Conservation (phyloP, 1,284 basidiomycete species). For the Cutaneotrichosporon cavernicola region DNA sequence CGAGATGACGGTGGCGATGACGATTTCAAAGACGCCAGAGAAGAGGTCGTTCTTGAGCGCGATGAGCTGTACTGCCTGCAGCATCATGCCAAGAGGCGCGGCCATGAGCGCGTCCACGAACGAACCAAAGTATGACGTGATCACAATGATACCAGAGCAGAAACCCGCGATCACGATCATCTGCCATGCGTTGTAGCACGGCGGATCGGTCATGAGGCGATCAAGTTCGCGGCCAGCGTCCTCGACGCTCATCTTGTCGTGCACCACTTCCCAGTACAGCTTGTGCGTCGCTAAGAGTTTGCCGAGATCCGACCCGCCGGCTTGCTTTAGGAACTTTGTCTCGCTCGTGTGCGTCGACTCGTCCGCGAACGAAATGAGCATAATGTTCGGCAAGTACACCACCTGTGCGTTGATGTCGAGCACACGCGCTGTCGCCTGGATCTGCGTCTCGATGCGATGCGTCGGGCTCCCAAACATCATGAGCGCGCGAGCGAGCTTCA, state of each 20-base stretch:
- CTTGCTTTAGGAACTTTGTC: constrained; percentile 79
- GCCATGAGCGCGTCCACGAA: constrained; percentile 75
- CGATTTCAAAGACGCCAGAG: constrained; percentile 67
- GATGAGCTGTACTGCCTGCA: constrained; percentile 72
- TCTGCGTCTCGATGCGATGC: constrained; percentile 81
- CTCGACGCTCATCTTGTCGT: constrained; percentile 78
- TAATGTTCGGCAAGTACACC: constrained; percentile 81
- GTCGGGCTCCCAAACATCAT: constrained; percentile 96
- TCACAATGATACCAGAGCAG: constrained; percentile 74
- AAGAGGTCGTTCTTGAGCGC: constrained; percentile 77
- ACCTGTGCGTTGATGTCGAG: constrained; percentile 79
- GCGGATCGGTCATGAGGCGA: constrained; percentile 65
- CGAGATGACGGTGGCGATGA: constrained; percentile 58
- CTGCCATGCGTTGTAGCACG: constrained; percentile 66
- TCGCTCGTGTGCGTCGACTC: constrained; percentile 76
- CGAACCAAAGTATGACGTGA: constrained; percentile 46
- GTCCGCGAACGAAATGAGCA: constrained; percentile 80
- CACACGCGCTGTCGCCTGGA: constrained; percentile 80
- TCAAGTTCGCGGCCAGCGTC: constrained; percentile 74
- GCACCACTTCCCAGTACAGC: constrained; percentile 84
- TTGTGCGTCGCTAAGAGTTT: constrained; percentile 74
- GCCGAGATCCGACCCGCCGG: constrained; percentile 69
- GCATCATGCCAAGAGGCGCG: constrained; percentile 73
- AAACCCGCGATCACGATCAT: constrained; percentile 74
- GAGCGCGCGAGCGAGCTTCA: constrained; percentile 82